These are phyloP conservation scores for Wallacemonas sp. DNA, from an alignment of 208 protist genomes.

Conservation along the genomic window DNA sequence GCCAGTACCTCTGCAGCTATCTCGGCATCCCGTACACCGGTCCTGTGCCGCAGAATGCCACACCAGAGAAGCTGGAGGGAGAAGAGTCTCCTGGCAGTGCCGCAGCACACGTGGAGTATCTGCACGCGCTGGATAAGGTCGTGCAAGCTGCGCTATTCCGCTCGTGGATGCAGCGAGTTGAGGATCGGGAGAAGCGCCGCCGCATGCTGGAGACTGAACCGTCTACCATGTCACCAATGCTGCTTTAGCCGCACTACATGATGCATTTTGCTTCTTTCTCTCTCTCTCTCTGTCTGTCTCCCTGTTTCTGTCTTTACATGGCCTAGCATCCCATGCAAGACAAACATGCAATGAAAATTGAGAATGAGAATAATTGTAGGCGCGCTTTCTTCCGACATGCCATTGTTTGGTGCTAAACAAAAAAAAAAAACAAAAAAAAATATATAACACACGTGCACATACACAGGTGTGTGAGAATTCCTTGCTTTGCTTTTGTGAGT, in stretches of 20 bases:
- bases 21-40: constrained; percentile 57
- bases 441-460: no score
- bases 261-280: no score
- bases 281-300: no score
- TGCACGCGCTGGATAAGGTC: constrained; percentile 74
- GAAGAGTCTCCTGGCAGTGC: constrained; percentile 13
- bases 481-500: no score
- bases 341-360: no score
- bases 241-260: no score
- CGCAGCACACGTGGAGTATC: constrained; percentile 46
- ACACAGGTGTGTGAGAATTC: no score
- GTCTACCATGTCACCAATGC: constrained; percentile 15
- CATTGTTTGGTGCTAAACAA: neutral
- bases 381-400: no score
- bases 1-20: constrained; percentile 60
- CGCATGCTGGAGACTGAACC: constrained; percentile 64
- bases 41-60: constrained; percentile 13
- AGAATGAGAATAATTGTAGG: no score
- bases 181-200: constrained; percentile 52
- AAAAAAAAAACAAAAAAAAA: constrained; percentile 18
- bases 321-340: no score
- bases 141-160: constrained; percentile 69
- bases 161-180: constrained; percentile 50
- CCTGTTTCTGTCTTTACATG: no score
- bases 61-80: constrained; percentile 14